These are phyloP conservation scores for Teratosphaeria destructans DNA, from an alignment of 2,329 filamentous ascomycete genomes.

Conservation along the genomic window DNA sequence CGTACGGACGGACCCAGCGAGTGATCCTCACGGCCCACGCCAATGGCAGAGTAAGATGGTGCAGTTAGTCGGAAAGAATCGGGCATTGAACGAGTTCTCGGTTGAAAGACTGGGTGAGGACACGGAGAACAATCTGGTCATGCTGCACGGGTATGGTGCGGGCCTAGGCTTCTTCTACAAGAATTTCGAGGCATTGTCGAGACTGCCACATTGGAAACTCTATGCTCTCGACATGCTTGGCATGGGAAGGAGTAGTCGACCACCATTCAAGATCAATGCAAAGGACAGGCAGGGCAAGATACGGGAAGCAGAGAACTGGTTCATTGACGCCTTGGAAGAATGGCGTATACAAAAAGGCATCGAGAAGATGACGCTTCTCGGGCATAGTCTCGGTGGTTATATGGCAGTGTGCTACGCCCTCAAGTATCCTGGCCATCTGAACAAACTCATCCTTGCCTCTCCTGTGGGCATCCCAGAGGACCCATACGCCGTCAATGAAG, in stretches of 20 bases:
- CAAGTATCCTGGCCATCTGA: slow-evolving; percentile 88
- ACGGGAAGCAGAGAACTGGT: slow-evolving; percentile 85
- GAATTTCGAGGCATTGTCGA: slow-evolving; percentile 83
- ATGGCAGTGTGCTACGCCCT: slow-evolving; percentile 89
- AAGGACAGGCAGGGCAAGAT: slow-evolving; percentile 75
- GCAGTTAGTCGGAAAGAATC: slow-evolving; percentile 70
- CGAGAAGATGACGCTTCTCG: slow-evolving; percentile 84
- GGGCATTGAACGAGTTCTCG: slow-evolving; percentile 85
- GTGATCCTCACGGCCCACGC: slow-evolving; percentile 74
- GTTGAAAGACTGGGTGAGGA: slow-evolving; percentile 73
- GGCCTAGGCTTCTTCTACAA: slow-evolving; percentile 97
- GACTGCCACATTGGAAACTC: slow-evolving; percentile 70
- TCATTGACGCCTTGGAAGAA: slow-evolving; percentile 90
- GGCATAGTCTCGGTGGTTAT: slow-evolving; percentile 90
- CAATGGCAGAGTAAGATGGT: slow-evolving; percentile 83
- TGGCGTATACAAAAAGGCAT: slow-evolving; percentile 85
- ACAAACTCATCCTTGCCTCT: slow-evolving; percentile 91
- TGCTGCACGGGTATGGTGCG: slow-evolving; percentile 93
- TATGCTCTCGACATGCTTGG: slow-evolving; percentile 92
- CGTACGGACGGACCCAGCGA: slow-evolving; percentile 34
- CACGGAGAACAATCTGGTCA: slow-evolving; percentile 77
- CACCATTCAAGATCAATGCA: slow-evolving; percentile 71
- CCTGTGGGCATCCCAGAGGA: slow-evolving; percentile 93
- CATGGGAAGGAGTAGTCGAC: slow-evolving; percentile 81
- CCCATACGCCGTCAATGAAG: slow-evolving; percentile 73